Evolutionary conservation across 2,329 filamentous ascomycete genomes (phyloP).

Genomic region (Dryadomyces sulphureus): DNA sequence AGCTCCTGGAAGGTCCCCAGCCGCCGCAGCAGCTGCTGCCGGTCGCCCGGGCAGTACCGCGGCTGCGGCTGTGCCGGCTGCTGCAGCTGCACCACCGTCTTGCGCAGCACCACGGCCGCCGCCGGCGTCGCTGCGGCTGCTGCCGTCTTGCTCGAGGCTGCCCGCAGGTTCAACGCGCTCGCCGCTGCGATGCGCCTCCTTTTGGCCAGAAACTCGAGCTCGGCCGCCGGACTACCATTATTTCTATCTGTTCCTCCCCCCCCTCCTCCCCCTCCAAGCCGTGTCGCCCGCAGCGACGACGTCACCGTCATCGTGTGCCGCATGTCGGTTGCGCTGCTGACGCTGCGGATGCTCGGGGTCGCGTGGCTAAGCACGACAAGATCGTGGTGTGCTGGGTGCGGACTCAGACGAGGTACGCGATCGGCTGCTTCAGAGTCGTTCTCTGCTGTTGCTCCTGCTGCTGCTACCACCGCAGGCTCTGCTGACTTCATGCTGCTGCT

Average conservation of each 20-base stretch:
- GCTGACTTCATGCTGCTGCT: background rate
- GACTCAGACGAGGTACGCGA: background rate
- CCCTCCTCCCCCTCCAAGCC: background rate
- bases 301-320: background rate
- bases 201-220: constrained; percentile 33
- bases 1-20: constrained; percentile 83
- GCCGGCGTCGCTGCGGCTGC: constrained; percentile 19
- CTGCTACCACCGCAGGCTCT: background rate
- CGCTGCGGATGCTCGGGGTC: background rate
- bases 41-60: constrained; percentile 76
- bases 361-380: background rate
- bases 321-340: background rate
- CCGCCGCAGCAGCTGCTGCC: constrained; percentile 64
- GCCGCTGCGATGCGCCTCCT: constrained; percentile 32
- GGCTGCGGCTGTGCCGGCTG: constrained; percentile 25
- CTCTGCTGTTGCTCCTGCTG: no score
- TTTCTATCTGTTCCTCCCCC: no score
- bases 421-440: no score
- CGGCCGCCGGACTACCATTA: no score
- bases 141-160: constrained; percentile 10
- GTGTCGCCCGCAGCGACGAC: background rate
- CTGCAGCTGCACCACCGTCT: constrained; percentile 13
- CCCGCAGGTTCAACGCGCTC: constrained; percentile 13
- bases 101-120: constrained; percentile 20
- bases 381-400: background rate